Evolutionary conservation across 441 rosid species (phyloP).

Genomic region (Bruguiera hainesii): DNA sequence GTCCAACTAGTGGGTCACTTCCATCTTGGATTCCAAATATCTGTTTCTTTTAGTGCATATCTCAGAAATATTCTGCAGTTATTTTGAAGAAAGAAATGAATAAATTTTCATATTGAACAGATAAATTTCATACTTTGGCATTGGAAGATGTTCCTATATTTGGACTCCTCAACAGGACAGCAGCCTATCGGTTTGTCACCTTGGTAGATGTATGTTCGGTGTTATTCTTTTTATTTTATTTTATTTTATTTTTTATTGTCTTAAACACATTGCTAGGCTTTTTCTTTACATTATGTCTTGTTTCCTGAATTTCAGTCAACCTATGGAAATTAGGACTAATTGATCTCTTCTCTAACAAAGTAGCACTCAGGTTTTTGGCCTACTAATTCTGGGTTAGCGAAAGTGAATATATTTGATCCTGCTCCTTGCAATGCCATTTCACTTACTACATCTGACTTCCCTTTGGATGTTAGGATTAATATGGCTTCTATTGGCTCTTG

Average conservation of each 20-base stretch:
- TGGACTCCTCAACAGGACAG: slow-evolving; percentile 78
- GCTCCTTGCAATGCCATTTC: too few species aligned
- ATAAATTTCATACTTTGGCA: slow-evolving; percentile 86
- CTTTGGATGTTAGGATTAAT: too few species aligned
- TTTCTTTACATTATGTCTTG: background rate
- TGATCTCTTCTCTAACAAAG: too few species aligned
- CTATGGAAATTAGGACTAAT: background rate
- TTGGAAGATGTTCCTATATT: slow-evolving; percentile 80
- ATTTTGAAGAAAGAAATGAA: slow-evolving; percentile 4
- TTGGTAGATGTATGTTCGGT: slow-evolving; percentile 70
- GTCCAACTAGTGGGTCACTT: background rate
- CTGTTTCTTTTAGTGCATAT: background rate
- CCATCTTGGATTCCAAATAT: slow-evolving; percentile 3
- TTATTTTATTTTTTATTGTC: slow-evolving; percentile 15
- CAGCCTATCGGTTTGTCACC: slow-evolving; percentile 94
- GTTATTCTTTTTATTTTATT: background rate
- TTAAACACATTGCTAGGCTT: slow-evolving; percentile 7
- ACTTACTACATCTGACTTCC: too few species aligned
- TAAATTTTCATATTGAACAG: slow-evolving; percentile 36
- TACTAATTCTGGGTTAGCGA: too few species aligned
- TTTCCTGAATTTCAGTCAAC: background rate
- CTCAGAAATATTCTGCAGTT: background rate
- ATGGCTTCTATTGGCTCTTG: background rate
- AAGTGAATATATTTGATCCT: too few species aligned
- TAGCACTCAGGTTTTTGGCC: too few species aligned